These are phyloP conservation scores for Gigaspora rosea DNA, from an alignment of 192 early-diverging fungal species.

Conservation along the genomic window DNA sequence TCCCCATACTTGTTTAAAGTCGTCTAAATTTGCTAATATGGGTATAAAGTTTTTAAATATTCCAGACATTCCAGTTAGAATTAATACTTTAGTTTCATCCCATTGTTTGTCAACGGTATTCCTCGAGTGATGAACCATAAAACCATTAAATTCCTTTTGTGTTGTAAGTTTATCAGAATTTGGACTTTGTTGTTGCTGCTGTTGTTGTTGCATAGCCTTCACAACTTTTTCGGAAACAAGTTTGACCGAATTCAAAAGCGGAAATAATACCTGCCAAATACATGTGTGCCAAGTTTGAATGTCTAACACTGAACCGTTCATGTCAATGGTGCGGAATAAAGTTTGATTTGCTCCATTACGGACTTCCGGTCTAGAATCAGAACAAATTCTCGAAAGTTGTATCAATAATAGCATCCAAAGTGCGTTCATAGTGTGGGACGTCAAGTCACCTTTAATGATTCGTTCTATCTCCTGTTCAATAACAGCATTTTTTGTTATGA, in stretches of 20 bases:
- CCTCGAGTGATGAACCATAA: slow-evolving; percentile 60
- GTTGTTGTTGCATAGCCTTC: slow-evolving; percentile 41
- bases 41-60: slow-evolving; percentile 68
- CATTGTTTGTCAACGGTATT: slow-evolving; percentile 76
- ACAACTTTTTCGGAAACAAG: slow-evolving; percentile 50
- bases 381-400: slow-evolving; percentile 79
- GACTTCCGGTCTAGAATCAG: slow-evolving; percentile 87
- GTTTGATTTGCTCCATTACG: slow-evolving; percentile 94
- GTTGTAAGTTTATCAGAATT: slow-evolving; percentile 41
- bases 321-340: slow-evolving; percentile 88
- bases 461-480: slow-evolving; percentile 35
- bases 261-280: slow-evolving; percentile 86
- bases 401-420: slow-evolving; percentile 91
- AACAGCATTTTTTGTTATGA: not conserved
- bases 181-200: slow-evolving; percentile 32
- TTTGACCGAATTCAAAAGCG: slow-evolving; percentile 73
- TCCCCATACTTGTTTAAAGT: slow-evolving; percentile 71
- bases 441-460: slow-evolving; percentile 43
- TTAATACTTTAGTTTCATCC: slow-evolving; percentile 86
- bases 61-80: slow-evolving; percentile 68
- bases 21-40: slow-evolving; percentile 57
- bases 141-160: slow-evolving; percentile 40
- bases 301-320: slow-evolving; percentile 78
- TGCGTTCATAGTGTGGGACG: slow-evolving; percentile 50
- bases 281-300: slow-evolving; percentile 79